phyloP scores from a whole-genome alignment of 345 rosid species.

The Boechera stricta region DNA sequence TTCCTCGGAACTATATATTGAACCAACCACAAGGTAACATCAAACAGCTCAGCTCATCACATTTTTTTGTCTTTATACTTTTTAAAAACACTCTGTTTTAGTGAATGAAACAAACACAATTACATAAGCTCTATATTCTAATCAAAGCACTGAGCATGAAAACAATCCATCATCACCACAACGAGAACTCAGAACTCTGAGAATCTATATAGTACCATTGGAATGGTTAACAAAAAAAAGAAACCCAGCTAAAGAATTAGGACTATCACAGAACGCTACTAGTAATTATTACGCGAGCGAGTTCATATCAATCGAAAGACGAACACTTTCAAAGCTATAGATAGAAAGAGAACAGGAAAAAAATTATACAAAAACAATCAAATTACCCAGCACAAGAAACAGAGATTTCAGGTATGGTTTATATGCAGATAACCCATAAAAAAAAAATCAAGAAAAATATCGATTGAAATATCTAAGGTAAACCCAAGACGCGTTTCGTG shows the following conservation, averaged over 20 bases:
- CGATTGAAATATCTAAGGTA: conserved; percentile 4
- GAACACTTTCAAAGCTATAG: not conserved
- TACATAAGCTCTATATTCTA: not conserved
- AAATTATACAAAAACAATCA: not conserved
- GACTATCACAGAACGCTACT: not conserved
- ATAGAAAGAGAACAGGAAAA: not conserved
- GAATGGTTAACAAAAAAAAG: not conserved
- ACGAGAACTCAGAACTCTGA: not conserved
- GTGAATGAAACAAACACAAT: not conserved
- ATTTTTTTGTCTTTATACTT: too few relatives aligned
- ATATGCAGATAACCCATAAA: not conserved
- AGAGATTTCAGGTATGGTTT: not conserved
- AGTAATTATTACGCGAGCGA: not conserved
- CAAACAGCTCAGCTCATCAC: not conserved
- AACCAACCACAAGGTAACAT: not conserved
- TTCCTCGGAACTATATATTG: conserved; percentile 75
- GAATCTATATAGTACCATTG: not conserved
- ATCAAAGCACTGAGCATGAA: not conserved
- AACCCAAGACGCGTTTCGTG: not conserved
- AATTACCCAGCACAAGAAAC: not conserved
- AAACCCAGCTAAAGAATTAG: not conserved
- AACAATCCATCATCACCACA: not conserved
- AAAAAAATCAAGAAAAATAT: conserved; percentile 15
- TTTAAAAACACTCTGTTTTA: too few relatives aligned
- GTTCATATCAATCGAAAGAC: conserved; percentile 6